Evolutionary conservation across 805 yeast genomes (phyloP).

Genomic region (Yarrowia sp.): DNA sequence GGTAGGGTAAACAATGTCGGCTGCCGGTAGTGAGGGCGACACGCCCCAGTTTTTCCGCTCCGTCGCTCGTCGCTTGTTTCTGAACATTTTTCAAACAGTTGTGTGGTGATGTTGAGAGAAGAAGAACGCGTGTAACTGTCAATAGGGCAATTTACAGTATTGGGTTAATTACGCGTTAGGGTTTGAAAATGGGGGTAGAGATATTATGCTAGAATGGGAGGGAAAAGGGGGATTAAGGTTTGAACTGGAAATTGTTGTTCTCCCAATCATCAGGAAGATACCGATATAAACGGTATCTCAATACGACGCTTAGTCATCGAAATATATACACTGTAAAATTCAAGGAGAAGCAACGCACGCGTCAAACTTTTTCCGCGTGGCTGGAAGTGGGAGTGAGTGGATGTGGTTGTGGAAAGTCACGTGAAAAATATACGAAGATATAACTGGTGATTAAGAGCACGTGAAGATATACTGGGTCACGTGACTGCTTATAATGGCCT

Average conservation of each 20-base stretch:
- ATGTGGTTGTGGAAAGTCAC: no score
- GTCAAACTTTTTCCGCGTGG: neutral
- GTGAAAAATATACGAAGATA: no score
- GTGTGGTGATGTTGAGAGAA: neutral
- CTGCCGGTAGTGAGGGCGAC: neutral
- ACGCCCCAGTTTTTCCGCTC: slow-evolving; percentile 37
- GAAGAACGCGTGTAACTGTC: neutral
- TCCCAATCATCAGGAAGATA: no score
- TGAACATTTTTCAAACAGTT: slow-evolving; percentile 32
- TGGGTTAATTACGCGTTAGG: no score
- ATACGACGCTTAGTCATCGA: neutral
- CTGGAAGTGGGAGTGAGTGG: no score
- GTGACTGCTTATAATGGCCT: no score
- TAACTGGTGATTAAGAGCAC: no score
- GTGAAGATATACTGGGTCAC: no score
- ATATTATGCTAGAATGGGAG: neutral
- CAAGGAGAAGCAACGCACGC: neutral
- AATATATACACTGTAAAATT: neutral
- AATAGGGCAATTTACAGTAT: no score
- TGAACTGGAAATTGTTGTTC: neutral
- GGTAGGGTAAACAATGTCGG: slow-evolving; percentile 46
- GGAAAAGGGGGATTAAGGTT: neutral
- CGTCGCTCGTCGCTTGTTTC: slow-evolving; percentile 34
- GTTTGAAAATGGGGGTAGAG: neutral
- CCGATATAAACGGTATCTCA: no score